phyloP scores from a whole-genome alignment of 1,139 yeast genomes.

The Nadsonia commutata region DNA sequence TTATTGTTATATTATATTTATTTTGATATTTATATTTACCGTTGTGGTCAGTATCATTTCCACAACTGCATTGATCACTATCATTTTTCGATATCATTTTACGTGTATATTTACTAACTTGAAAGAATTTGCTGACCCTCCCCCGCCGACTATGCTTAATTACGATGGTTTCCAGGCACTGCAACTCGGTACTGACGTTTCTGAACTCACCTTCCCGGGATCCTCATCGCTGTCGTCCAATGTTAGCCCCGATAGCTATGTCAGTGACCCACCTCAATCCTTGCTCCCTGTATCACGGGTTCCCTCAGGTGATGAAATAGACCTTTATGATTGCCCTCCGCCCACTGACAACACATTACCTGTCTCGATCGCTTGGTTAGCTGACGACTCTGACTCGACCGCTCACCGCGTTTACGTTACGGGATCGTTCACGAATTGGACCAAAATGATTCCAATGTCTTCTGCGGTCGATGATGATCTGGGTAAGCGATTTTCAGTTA shows the following conservation, averaged over 20 bases:
- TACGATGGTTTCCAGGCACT: not conserved
- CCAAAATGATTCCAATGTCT: conserved; percentile 58
- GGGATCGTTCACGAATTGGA: conserved; percentile 78
- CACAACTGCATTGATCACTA: too few relatives aligned
- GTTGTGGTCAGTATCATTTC: too few relatives aligned
- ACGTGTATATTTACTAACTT: too few relatives aligned
- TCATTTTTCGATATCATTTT: not conserved
- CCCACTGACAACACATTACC: conserved; percentile 10
- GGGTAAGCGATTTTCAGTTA: conserved; percentile 29
- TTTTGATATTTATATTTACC: too few relatives aligned
- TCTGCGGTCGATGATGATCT: conserved; percentile 13
- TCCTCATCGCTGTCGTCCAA: too few relatives aligned
- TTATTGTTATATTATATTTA: too few relatives aligned
- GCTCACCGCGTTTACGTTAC: conserved; percentile 57
- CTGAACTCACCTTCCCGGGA: not conserved
- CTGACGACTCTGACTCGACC: conserved; percentile 31
- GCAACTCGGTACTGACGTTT: not conserved
- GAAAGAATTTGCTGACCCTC: too few relatives aligned
- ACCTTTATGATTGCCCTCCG: conserved; percentile 16
- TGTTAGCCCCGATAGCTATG: too few relatives aligned
- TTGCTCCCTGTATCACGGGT: conserved; percentile 20
- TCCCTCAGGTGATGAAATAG: conserved; percentile 27
- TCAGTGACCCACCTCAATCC: too few relatives aligned
- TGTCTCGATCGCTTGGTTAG: conserved; percentile 8
- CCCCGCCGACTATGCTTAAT: too few relatives aligned